Evolutionary conservation across 331 rosid genomes (phyloP).

Genomic region (Prunus yedoensis): DNA sequence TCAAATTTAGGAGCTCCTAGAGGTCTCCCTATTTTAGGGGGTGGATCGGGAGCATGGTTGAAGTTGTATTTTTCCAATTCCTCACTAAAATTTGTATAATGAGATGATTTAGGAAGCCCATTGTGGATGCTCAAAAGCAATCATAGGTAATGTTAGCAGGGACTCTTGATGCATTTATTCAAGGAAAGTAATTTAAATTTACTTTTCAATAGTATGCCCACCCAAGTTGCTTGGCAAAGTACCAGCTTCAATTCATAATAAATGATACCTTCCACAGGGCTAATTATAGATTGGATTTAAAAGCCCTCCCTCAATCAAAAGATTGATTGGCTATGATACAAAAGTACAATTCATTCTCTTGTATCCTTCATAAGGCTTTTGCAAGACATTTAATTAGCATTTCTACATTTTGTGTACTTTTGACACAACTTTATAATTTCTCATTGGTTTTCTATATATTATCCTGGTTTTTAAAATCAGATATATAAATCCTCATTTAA

Average conservation of each 20-base stretch:
- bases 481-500: no score
- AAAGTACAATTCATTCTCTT: background rate
- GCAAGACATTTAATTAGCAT: background rate
- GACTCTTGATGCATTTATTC: background rate
- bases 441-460: background rate
- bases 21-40: no score
- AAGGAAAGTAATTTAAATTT: no score
- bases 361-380: background rate
- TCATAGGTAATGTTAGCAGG: background rate
- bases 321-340: background rate
- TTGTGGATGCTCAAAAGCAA: background rate
- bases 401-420: background rate
- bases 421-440: background rate
- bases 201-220: background rate
- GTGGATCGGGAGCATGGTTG: no score
- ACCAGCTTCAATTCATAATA: conserved; percentile 1
- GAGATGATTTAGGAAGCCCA: no score
- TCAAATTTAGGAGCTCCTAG: no score
- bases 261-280: background rate
- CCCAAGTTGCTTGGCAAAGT: background rate
- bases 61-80: no score
- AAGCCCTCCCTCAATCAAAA: background rate
- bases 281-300: background rate
- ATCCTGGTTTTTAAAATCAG: background rate
- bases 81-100: no score